Evolutionary conservation across 2,329 filamentous ascomycete genomes (phyloP), one percentile per base, ranked within the genome.

Genomic region (Colletotrichum scovillei): DNA sequence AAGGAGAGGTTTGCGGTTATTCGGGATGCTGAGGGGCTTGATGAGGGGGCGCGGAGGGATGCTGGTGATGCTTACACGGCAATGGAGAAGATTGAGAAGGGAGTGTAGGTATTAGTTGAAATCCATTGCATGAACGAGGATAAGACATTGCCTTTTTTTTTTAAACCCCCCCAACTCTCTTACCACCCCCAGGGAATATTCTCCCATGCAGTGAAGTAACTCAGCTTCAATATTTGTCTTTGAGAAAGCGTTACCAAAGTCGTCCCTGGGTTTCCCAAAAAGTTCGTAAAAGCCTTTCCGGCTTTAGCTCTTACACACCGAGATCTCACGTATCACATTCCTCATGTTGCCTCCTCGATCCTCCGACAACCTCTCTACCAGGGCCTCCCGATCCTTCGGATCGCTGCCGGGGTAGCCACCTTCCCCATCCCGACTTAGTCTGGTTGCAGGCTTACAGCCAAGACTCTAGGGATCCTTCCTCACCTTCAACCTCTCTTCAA

Each of bases 1-100:
- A 77, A 76, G 28, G 63, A 75, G 14, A 72, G 75, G 24, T 72
- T 78, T 38, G 69, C 38, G 4, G 58, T n/a, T 1, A 55, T 77
- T 28, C 65, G 72, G 2, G 66, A 76, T 26, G 30, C 57, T 5
- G 71, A 74, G 1, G 57, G 26, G 19, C 9, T 78, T 5, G 64
- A 73, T 5, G 49, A n/a, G 24, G 75, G 32, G 32, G 57, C 57
- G 14, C 32, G 57, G 12, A 16, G 24, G 11, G 32, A 59, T 24
- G 32, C 32, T 16, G 32, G 57, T 7, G n/a, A 59, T 42, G 57
- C 57, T 60, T 26, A 7, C 32, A 3, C 22, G 5, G 57, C 14
- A 24, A 60, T 60, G 57, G 57, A 42, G 2, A 42, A 60, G 16
- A 22, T 42, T 6, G 32, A 42, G 42, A 19, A 42, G 16, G 3